Base-by-base conservation (phyloP, 176 grass and related monocot genomes). In the Poa annua region DNA sequence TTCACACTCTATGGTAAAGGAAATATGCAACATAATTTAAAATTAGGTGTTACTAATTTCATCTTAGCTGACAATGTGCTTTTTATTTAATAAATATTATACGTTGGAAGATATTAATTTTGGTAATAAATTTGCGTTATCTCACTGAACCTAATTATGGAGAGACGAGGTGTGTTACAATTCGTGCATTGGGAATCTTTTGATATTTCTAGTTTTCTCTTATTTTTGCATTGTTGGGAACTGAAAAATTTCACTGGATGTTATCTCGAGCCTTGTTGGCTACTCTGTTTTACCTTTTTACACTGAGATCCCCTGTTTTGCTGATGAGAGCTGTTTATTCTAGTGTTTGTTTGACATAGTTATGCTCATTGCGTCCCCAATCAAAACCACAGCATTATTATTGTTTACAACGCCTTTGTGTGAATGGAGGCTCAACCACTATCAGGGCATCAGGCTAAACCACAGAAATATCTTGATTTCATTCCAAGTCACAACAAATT, bases 221-320 rank as follows among this genome's bases (percentile, higher is more conserved):
- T 29, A 33, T 17, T 86, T 64, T 36, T 19, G 9, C 51, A 77
- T 59, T 59, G 8, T 77, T 82, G 7, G 15, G 59, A 38, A 42
- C 41, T 42, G 41, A 42, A 42, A n/a, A 24, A 50, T 6, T 38
- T 50, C 20, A 62, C 4, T 8, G 6, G n/a, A 51, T 69, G 10
- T 74, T 35, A 35, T 66, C 15, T 66, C 50, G 51, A 64, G 17
- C 49, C 11, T 34, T 71, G 11, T 71, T 77, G 41, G 22, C 64
- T 65, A 74, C 48, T 74, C 12, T 52, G 17, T 80, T 64, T 63
- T 74, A 44, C 53, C 32, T 81, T 22, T 78, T 78, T 33, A 63
- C 6, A 4, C 22, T 65, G 44, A 9, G 8, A 5, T 76, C 48
- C 15, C 10, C 38, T 45, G 14, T 67, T 52, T 39, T 50, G 61